Base-by-base conservation (phyloP, 768 basidiomycete genomes). In the Candolleomyces efflorescens region DNA sequence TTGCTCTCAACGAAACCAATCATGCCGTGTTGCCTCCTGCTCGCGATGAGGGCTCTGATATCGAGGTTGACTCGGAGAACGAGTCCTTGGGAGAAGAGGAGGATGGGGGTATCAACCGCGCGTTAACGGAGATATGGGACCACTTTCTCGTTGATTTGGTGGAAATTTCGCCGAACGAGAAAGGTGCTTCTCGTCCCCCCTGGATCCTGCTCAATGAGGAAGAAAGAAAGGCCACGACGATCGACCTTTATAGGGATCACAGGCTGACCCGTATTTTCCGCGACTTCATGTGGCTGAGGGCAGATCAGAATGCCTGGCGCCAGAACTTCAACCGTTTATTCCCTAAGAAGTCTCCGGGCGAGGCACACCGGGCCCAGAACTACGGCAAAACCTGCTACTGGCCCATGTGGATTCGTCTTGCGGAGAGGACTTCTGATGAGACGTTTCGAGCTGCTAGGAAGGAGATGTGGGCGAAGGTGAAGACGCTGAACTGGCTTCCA, bases 261-360 rank as follows among this genome's bases (percentile, higher is more conserved):
- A 39, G 41, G 10, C 49, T 57, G 18, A 17, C 18, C 23, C 20
- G 5, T 2, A 50, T 57, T 3, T 57, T 50, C 20, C 7, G 24
- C 7, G 56, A 46, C 39, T 27, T 24, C 37, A 18, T 12, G 17
- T 51, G 27, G 27, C 5, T 7, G 3, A 24, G 20, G 7, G 56
- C 48, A 1, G 26, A 15, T 23, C 43, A 24, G n/a, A 18, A 3
- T 1, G 13, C 2, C 11, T 57, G 56, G 56, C 24, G 18, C 3
- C 12, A 23, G 18, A 20, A 11, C 10, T 57, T 57, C 49, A 38
- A 57, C 26, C n/a, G n/a, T 5, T 20, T 57, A n/a, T 57, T 57
- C 27, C 56, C 56, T 24, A 3, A 48, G 7, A 38, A 57, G 23
- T 48, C 32, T 26, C 9, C 23, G 5, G 18, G 5, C 13, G 13